Evolutionary conservation across 75 land plant genomes (phyloP).

Genomic region (Sequoia sempervirens): DNA sequence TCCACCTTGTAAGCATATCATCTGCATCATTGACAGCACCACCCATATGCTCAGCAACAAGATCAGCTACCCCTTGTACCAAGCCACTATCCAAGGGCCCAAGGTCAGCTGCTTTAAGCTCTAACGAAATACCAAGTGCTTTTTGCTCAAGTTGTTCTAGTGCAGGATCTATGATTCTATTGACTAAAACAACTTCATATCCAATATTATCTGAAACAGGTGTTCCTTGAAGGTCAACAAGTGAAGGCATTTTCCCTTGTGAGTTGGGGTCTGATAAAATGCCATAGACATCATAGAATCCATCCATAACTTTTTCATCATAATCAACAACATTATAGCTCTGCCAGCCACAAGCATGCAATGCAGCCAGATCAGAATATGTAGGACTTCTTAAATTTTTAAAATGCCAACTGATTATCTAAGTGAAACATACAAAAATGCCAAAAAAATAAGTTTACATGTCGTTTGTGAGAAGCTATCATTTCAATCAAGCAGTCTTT

Average conservation of each 20-base stretch:
- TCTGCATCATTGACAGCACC: slow-evolving; percentile 75
- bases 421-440: background rate
- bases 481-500: background rate
- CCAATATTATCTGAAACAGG: slow-evolving; percentile 33
- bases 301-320: slow-evolving; percentile 73
- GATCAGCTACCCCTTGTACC: slow-evolving; percentile 65
- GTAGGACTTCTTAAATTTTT: background rate
- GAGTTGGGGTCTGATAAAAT: slow-evolving; percentile 28
- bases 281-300: slow-evolving; percentile 84
- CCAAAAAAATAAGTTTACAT: background rate
- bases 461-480: background rate
- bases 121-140: slow-evolving; percentile 25
- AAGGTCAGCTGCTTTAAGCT: slow-evolving; percentile 17
- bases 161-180: slow-evolving; percentile 48
- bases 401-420: background rate
- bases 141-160: slow-evolving; percentile 54
- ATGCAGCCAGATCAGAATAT: background rate
- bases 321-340: slow-evolving; percentile 66
- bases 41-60: slow-evolving; percentile 77
- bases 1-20: slow-evolving; percentile 64
- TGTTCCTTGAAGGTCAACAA: slow-evolving; percentile 63
- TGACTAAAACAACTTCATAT: slow-evolving; percentile 71
- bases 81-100: slow-evolving; percentile 40
- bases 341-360: slow-evolving; percentile 33
- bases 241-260: slow-evolving; percentile 58